Evolutionary conservation across 2,329 filamentous ascomycete species (phyloP).

Genomic region (Clarireedia monteithiana): DNA sequence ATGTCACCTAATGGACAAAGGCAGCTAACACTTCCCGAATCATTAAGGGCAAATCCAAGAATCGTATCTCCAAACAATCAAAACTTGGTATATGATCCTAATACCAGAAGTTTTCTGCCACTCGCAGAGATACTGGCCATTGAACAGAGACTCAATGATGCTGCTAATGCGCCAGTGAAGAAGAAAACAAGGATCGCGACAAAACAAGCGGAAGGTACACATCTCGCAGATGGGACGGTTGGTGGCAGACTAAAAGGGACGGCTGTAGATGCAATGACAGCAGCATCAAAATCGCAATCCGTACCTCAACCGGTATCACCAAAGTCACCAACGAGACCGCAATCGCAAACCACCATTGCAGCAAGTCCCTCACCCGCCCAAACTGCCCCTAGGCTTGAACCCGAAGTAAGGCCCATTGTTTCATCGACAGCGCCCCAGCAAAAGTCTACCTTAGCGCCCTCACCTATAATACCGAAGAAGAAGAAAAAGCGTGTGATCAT

Average conservation of each 20-base stretch:
- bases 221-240: slow-evolving; percentile 43
- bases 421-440: background rate
- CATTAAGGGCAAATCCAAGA: slow-evolving; percentile 23
- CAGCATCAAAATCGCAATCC: background rate
- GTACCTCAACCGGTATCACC: slow-evolving; percentile 9
- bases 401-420: background rate
- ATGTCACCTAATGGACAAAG: slow-evolving; percentile 23
- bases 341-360: background rate
- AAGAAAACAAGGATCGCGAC: slow-evolving; percentile 30
- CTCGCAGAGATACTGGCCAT: slow-evolving; percentile 36
- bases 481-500: slow-evolving; percentile 21
- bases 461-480: slow-evolving; percentile 10
- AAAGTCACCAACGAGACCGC: background rate
- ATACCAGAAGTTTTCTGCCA: slow-evolving; percentile 55
- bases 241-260: slow-evolving; percentile 43
- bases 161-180: slow-evolving; percentile 35
- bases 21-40: slow-evolving; percentile 27
- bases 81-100: slow-evolving; percentile 54
- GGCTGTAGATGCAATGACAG: slow-evolving; percentile 32
- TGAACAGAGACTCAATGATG: slow-evolving; percentile 31
- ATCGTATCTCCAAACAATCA: slow-evolving; percentile 31
- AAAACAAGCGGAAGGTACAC: slow-evolving; percentile 32
- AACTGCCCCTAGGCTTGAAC: background rate
- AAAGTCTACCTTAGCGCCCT: background rate
- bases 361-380: slow-evolving; percentile 4